Percentiles rank a stretch among this genome's conserved stretches.
Conservation (phyloP, 805 yeast species). For the Diddensiella caesifluorescens region DNA sequence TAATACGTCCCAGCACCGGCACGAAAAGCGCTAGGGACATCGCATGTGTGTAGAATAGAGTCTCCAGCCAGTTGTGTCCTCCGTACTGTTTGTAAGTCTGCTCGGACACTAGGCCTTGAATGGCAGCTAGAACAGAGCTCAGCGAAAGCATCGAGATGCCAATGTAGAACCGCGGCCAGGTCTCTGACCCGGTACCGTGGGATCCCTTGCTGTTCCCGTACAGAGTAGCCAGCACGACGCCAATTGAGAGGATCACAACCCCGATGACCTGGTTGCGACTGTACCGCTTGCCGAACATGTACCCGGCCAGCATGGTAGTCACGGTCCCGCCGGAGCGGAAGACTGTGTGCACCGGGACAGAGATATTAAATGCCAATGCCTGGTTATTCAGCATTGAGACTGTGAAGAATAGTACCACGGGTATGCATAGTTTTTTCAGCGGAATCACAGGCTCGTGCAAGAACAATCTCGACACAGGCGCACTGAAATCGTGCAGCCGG, state of each 20-base stretch:
- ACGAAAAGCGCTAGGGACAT: conserved; percentile 51
- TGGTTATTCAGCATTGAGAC: conserved; percentile 52
- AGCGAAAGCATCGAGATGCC: conserved; percentile 41
- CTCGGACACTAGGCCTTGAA: conserved; percentile 57
- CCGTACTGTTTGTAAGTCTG: conserved; percentile 46
- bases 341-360: conserved; percentile 63
- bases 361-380: conserved; percentile 52
- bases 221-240: conserved; percentile 44
- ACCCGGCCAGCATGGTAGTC: conserved; percentile 55
- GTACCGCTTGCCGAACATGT: conserved; percentile 44
- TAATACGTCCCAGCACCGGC: conserved; percentile 33
- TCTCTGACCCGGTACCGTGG: neutral
- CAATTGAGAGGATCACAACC: conserved; percentile 48
- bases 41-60: conserved; percentile 55
- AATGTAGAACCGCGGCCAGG: conserved; percentile 23
- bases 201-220: conserved; percentile 17
- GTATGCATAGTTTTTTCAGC: conserved; percentile 36
- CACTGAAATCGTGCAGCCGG: conserved; percentile 33
- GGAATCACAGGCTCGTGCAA: conserved; percentile 31
- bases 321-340: conserved; percentile 61
- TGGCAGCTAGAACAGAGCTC: conserved; percentile 48
- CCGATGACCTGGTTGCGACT: conserved; percentile 43
- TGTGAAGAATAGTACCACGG: conserved; percentile 47
- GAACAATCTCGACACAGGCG: conserved; percentile 26
- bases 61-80: conserved; percentile 54